Conservation (phyloP, 805 yeast species). For the Metschnikowia proteae region DNA sequence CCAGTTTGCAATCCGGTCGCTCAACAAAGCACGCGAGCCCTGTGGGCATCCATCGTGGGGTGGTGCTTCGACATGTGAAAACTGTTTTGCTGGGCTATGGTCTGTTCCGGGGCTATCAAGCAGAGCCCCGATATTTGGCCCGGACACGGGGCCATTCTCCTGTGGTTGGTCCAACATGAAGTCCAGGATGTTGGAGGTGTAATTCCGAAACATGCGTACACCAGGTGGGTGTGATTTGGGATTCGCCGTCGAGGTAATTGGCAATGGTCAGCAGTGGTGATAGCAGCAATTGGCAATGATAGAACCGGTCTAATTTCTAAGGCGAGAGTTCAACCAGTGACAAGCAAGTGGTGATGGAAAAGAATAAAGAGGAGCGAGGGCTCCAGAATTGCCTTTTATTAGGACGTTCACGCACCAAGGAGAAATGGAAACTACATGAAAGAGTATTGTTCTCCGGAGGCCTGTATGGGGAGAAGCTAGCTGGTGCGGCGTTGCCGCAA, state of each 20-base stretch:
- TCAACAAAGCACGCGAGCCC: not conserved
- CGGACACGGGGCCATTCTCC: not conserved
- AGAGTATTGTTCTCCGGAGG: constrained; percentile 5
- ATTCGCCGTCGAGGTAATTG: too few relatives aligned
- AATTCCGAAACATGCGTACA: not conserved
- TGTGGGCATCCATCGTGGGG: not conserved
- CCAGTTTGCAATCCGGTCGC: not conserved
- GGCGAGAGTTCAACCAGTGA: too few relatives aligned
- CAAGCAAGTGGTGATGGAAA: constrained; percentile 1
- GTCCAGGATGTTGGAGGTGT: constrained; percentile 4
- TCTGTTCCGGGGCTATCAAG: not conserved
- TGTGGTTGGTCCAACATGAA: constrained; percentile 5
- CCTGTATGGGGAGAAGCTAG: constrained; percentile 1
- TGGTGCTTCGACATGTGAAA: not conserved
- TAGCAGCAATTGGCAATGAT: not conserved
- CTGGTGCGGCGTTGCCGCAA: not conserved
- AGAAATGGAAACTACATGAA: not conserved
- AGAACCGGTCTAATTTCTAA: too few relatives aligned
- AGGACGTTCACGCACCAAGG: not conserved
- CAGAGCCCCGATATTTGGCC: constrained; percentile 6
- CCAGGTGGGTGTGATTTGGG: too few relatives aligned
- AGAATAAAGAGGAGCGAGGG: not conserved
- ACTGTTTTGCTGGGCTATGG: not conserved
- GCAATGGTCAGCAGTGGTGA: too few relatives aligned
- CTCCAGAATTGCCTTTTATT: constrained; percentile 1